Conservation (phyloP, 2,329 filamentous ascomycete genomes). For the Aureobasidium sp. region DNA sequence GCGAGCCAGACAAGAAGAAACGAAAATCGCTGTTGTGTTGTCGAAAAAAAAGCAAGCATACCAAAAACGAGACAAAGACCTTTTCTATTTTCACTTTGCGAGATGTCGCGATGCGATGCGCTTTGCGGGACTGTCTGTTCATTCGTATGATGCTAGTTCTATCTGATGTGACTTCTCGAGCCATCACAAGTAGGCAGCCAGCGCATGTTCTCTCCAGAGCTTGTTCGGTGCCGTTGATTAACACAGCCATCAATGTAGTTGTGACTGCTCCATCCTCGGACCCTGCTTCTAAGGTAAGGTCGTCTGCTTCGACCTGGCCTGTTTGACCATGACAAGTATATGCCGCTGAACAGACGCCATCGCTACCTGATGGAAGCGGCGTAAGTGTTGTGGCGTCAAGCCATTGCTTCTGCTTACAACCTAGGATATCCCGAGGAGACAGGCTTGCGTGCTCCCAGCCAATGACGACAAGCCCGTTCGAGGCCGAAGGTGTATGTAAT, state of each 20-base stretch:
- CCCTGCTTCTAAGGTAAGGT: not conserved
- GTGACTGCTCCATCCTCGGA: not conserved
- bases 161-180: not conserved
- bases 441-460: not conserved
- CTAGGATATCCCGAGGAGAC: not conserved
- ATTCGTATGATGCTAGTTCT: not conserved
- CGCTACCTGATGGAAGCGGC: not conserved
- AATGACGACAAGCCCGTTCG: not conserved
- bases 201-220: not conserved
- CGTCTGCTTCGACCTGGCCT: not conserved
- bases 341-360: not conserved
- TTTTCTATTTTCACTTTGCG: not conserved
- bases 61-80: conserved; percentile 7
- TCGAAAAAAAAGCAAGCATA: conserved; percentile 4
- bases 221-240: not conserved
- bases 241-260: not conserved
- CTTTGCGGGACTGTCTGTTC: not conserved
- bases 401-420: not conserved
- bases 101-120: not conserved
- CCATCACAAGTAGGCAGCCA: not conserved
- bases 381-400: not conserved
- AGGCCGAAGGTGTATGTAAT: not conserved
- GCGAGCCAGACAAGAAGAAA: not conserved
- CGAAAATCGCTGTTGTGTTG: conserved; percentile 1
- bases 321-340: not conserved